phyloP scores from a whole-genome alignment of 202 grass and related monocot species.

The Panicum virgatum region DNA sequence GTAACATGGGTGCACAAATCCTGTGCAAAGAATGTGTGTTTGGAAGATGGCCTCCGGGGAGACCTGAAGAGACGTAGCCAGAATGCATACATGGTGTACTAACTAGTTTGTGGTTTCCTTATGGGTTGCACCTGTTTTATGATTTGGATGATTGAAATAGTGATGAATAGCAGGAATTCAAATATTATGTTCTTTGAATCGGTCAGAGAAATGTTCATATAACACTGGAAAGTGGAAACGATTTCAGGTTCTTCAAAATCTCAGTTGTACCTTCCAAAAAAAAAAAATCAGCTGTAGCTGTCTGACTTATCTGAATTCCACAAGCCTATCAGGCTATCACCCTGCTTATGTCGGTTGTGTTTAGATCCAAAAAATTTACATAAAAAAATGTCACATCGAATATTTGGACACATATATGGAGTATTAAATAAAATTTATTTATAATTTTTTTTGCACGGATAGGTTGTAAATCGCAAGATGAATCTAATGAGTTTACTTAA shows the following conservation, averaged over 20 bases:
- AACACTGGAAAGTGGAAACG: background rate
- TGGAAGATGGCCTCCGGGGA: background rate
- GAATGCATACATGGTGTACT: background rate
- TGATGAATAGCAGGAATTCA: background rate
- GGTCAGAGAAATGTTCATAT: background rate
- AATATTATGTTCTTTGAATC: too few species aligned
- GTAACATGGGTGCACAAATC: constrained; percentile 19
- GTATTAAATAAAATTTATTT: too few species aligned
- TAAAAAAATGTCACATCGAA: too few species aligned
- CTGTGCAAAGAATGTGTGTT: background rate
- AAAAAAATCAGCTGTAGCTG: too few species aligned
- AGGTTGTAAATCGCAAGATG: too few species aligned
- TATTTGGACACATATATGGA: too few species aligned
- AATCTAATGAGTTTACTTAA: too few species aligned
- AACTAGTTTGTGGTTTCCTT: background rate
- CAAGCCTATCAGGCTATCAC: too few species aligned
- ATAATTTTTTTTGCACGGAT: too few species aligned
- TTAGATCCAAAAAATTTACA: too few species aligned
- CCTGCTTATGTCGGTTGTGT: too few species aligned
- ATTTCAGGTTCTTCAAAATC: background rate
- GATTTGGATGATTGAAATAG: background rate
- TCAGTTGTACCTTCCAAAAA: background rate
- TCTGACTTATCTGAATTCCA: too few species aligned
- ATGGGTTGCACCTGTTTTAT: background rate
- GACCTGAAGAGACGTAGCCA: constrained; percentile 17